Percentiles rank a stretch among this genome's conserved stretches.
Evolutionary conservation across 2,329 filamentous ascomycete genomes (phyloP).

Genomic region (Albophoma yamanashiensis): DNA sequence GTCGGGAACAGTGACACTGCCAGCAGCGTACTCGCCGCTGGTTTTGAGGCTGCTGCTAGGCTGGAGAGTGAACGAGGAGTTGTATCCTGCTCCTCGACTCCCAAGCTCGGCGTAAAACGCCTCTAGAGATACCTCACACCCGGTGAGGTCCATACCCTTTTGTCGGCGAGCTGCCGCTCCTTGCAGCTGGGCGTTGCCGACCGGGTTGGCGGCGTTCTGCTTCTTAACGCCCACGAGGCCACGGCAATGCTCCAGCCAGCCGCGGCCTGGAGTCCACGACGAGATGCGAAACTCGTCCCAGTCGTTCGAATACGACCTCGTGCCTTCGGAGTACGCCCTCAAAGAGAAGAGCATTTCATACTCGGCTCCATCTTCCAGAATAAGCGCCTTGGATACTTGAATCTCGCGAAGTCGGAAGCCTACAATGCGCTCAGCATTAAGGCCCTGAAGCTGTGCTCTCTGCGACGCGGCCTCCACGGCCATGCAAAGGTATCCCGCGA

Average conservation of each 20-base stretch:
- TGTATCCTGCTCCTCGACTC: constrained; percentile 13
- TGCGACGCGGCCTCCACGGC: constrained; percentile 35
- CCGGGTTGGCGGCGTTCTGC: constrained; percentile 8
- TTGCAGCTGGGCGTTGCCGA: constrained; percentile 7
- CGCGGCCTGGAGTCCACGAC: constrained; percentile 37
- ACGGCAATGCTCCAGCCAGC: constrained; percentile 49
- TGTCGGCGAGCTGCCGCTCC: constrained; percentile 6
- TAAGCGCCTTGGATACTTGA: constrained; percentile 14
- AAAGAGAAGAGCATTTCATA: constrained; percentile 16
- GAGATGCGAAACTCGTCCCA: constrained; percentile 49
- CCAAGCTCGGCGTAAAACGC: constrained; percentile 16
- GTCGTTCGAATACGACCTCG: constrained; percentile 23
- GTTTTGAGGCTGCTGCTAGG: constrained; percentile 5
- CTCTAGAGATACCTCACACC: constrained; percentile 5
- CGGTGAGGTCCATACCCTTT: not conserved
- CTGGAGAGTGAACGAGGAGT: constrained; percentile 11
- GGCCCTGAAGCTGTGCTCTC: constrained; percentile 13
- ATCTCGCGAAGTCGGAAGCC: constrained; percentile 13
- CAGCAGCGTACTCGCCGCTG: constrained; percentile 7
- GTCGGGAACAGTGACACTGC: constrained; percentile 27
- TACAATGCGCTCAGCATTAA: constrained; percentile 10
- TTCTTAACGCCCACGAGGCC: constrained; percentile 34
- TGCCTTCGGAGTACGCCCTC: constrained; percentile 16
- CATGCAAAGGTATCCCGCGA: constrained; percentile 42
- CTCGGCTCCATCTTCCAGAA: constrained; percentile 12